Evolutionary conservation across 805 yeast species (phyloP).

Genomic region (Candida fluviatilis): DNA sequence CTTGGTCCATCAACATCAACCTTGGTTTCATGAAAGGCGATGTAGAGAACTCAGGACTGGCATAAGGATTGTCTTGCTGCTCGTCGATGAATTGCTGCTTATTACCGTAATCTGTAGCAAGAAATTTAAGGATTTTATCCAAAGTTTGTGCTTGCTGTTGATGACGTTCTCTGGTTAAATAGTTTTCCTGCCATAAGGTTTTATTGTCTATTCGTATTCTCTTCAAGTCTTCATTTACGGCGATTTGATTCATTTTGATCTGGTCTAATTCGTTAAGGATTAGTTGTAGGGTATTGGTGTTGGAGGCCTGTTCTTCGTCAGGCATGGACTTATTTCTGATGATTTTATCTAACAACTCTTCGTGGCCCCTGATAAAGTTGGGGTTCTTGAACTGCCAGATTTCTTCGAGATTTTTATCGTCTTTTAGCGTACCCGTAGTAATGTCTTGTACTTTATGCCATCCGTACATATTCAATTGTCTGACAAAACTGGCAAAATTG

Average conservation of each 20-base stretch:
- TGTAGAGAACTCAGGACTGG: slow-evolving; percentile 9
- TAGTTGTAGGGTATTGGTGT: slow-evolving; percentile 29
- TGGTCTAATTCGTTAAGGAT: slow-evolving; percentile 69
- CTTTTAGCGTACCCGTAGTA: slow-evolving; percentile 60
- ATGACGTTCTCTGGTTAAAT: slow-evolving; percentile 77
- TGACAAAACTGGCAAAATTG: slow-evolving; percentile 90
- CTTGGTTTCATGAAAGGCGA: slow-evolving; percentile 28
- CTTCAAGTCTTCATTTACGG: slow-evolving; percentile 79
- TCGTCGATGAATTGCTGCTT: slow-evolving; percentile 3
- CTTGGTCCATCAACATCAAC: slow-evolving; percentile 39
- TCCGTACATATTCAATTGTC: slow-evolving; percentile 97
- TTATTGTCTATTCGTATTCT: slow-evolving; percentile 86
- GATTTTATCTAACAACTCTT: slow-evolving; percentile 80
- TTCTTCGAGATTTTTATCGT: slow-evolving; percentile 59
- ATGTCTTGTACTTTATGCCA: slow-evolving; percentile 98
- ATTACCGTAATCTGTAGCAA: slow-evolving; percentile 75
- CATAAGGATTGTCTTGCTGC: slow-evolving; percentile 8
- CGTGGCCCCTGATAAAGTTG: slow-evolving; percentile 69
- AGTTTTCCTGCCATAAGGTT: slow-evolving; percentile 86
- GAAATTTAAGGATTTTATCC: slow-evolving; percentile 79
- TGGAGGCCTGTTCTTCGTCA: slow-evolving; percentile 15
- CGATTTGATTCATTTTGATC: slow-evolving; percentile 71
- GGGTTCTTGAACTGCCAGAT: slow-evolving; percentile 87
- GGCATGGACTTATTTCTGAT: slow-evolving; percentile 61
- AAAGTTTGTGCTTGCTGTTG: slow-evolving; percentile 82